These are phyloP conservation scores for Termitomyces sp. DNA, from an alignment of 768 basidiomycete species.

Conservation along the genomic window DNA sequence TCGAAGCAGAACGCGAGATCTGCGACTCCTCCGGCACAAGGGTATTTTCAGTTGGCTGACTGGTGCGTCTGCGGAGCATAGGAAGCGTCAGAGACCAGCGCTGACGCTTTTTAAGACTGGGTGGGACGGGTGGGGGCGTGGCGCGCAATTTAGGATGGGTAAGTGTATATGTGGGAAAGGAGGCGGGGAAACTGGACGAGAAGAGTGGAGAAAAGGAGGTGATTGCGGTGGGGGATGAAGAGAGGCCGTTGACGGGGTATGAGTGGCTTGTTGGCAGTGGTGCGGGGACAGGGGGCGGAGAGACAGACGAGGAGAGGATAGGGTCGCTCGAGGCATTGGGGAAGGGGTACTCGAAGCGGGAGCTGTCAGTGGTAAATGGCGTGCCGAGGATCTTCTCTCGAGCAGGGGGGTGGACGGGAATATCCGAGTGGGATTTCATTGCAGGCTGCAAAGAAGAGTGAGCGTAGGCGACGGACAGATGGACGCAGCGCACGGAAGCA, in stretches of 20 bases:
- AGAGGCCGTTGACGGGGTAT: conserved; percentile 9
- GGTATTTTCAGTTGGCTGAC: neutral
- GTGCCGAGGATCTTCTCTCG: conserved; percentile 26
- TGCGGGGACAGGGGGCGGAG: conserved; percentile 7
- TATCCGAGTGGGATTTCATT: neutral
- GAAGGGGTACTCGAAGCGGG: conserved; percentile 30
- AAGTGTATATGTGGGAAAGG: conserved; percentile 11
- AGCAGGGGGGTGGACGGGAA: conserved; percentile 21
- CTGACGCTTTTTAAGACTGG: conserved; percentile 23
- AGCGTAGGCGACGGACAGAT: neutral
- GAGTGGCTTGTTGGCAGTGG: conserved; percentile 1
- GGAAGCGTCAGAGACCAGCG: conserved; percentile 17
- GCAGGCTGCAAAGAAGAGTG: neutral
- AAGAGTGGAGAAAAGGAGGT: conserved; percentile 10
- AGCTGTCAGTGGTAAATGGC: conserved; percentile 23
- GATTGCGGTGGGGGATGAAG: conserved; percentile 11
- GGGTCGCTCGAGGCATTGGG: conserved; percentile 3
- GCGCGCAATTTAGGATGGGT: conserved; percentile 21
- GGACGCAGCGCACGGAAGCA: neutral
- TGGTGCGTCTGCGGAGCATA: conserved; percentile 10
- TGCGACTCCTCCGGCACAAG: neutral
- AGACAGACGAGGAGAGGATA: conserved; percentile 7
- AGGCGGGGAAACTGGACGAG: conserved; percentile 1
- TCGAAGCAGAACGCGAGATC: neutral
- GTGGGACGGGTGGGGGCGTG: conserved; percentile 22